Conservation (phyloP, 768 basidiomycete species). For the Myochromella boudieri region DNA sequence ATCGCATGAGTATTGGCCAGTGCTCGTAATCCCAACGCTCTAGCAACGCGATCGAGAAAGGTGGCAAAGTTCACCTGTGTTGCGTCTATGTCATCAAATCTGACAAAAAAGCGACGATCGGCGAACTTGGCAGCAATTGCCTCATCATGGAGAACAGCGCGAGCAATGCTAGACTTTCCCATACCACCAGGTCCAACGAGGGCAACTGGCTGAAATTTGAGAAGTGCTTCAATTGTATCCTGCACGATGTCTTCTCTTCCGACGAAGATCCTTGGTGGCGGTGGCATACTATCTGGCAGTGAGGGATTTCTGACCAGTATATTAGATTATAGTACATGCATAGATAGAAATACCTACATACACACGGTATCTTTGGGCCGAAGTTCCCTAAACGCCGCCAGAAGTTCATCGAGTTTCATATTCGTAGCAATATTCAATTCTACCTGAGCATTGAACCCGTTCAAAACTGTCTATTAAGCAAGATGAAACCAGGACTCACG, state of each 20-base stretch:
- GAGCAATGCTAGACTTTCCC: constrained; percentile 14
- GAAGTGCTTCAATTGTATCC: background rate
- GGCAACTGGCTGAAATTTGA: constrained; percentile 3
- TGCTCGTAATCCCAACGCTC: background rate
- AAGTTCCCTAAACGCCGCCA: background rate
- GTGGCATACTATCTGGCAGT: background rate
- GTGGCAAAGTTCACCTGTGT: constrained; percentile 7
- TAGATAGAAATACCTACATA: background rate
- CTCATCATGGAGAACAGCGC: constrained; percentile 8
- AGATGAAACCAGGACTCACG: background rate
- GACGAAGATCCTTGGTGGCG: background rate
- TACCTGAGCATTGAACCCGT: background rate
- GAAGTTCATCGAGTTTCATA: constrained; percentile 9
- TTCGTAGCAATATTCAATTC: constrained; percentile 10
- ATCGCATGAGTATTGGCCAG: background rate
- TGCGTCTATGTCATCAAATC: constrained; percentile 12
- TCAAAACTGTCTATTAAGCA: too few species aligned
- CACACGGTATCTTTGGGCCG: background rate
- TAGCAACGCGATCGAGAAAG: constrained; percentile 7
- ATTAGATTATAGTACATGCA: background rate
- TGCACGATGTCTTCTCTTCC: background rate
- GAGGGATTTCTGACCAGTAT: background rate
- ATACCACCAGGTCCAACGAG: constrained; percentile 15
- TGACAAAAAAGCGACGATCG: constrained; percentile 9
- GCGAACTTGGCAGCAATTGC: constrained; percentile 4